A percentile compares a stretch with the other conserved stretches of the same genome.
Conservation (phyloP, 2,329 filamentous ascomycete genomes). For the Exophiala sp. region DNA sequence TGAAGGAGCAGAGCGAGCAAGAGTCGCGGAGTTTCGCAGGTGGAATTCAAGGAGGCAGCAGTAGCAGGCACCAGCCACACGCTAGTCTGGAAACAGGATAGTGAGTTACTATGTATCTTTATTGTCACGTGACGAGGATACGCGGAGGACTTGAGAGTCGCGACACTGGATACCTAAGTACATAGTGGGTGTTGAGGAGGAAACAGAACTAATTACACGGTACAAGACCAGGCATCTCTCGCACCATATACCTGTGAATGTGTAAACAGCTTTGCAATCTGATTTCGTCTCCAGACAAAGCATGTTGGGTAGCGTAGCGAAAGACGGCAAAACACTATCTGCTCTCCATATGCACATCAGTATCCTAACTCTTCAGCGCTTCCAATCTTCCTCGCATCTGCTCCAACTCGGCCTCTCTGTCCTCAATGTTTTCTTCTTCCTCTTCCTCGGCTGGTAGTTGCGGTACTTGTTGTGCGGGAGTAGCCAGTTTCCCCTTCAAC, state of each 20-base stretch:
- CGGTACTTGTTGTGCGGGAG: conserved; percentile 24
- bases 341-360: neutral
- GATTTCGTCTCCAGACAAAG: no score
- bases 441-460: conserved; percentile 44
- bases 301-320: no score
- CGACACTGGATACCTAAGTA: no score
- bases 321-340: no score
- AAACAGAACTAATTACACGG: no score
- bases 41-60: neutral
- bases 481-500: conserved; percentile 60
- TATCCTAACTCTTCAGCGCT: conserved; percentile 82
- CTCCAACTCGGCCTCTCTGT: conserved; percentile 71
- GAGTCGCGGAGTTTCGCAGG: neutral
- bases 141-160: no score
- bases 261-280: no score
- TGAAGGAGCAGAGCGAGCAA: neutral
- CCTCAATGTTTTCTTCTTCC: conserved; percentile 71
- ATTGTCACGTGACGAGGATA: no score
- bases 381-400: conserved; percentile 91
- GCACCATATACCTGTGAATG: no score
- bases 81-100: neutral
- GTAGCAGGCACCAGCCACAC: neutral
- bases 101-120: no score
- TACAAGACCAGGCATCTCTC: no score
- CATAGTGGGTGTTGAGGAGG: no score